Percentiles rank a stretch among this genome's conserved stretches.
Conservation (phyloP, 495 filamentous ascomycete species). For the Podospora conica region DNA sequence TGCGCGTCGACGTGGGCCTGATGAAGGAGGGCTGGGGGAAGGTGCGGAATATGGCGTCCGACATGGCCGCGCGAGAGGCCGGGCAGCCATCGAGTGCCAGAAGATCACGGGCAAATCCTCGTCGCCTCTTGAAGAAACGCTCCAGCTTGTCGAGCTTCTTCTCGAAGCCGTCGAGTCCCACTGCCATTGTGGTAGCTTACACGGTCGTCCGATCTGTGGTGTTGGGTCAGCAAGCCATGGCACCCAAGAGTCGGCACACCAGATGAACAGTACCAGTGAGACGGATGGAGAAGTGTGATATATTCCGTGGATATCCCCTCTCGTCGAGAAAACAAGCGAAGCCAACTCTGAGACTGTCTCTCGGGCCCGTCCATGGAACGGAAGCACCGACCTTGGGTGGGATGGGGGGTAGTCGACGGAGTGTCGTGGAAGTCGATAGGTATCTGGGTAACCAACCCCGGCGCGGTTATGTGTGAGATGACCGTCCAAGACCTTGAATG, state of each 20-base stretch:
- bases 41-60: conserved; percentile 9
- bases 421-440: not conserved
- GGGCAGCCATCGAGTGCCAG: conserved; percentile 1
- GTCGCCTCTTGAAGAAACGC: conserved; percentile 27
- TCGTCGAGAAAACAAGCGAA: not conserved
- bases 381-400: not conserved
- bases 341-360: not conserved
- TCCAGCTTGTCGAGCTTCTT: conserved; percentile 27
- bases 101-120: not conserved
- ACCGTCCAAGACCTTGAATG: conserved; percentile 3
- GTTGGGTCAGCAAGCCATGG: conserved; percentile 1
- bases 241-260: not conserved
- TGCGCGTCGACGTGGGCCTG: conserved; percentile 39
- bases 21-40: conserved; percentile 45
- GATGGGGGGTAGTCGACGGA: not conserved
- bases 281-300: not conserved
- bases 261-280: not conserved
- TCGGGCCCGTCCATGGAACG: not conserved
- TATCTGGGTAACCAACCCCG: not conserved
- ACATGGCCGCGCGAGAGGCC: conserved; percentile 1
- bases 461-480: not conserved
- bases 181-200: conserved; percentile 16
- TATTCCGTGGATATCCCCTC: not conserved
- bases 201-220: not conserved
- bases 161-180: conserved; percentile 18